Percentiles rank a stretch among this genome's conserved stretches.
Evolutionary conservation across 2,329 filamentous ascomycete genomes (phyloP).

Genomic region (Thielaviopsis euricoi): DNA sequence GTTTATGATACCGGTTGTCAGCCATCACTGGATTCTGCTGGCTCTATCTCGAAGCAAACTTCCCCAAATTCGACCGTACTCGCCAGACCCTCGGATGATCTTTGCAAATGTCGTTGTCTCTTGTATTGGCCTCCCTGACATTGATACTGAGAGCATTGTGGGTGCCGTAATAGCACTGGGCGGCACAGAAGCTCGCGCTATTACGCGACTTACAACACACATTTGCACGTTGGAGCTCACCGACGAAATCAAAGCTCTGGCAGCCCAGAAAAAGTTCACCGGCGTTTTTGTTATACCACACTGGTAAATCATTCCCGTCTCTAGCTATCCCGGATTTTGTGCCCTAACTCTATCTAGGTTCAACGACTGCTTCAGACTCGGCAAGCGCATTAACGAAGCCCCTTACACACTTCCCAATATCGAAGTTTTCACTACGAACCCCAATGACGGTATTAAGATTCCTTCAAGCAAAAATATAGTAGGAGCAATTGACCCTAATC

Average conservation of each 20-base stretch:
- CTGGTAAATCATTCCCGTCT: constrained; percentile 40
- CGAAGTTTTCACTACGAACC: constrained; percentile 51
- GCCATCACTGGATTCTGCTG: constrained; percentile 59
- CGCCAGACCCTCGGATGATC: constrained; percentile 79
- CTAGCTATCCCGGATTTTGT: background rate
- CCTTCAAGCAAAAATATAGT: constrained; percentile 43
- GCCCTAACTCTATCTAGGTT: constrained; percentile 42
- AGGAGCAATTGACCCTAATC: constrained; percentile 43
- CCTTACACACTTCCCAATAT: constrained; percentile 79
- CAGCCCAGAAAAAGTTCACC: constrained; percentile 46
- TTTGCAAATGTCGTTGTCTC: constrained; percentile 72
- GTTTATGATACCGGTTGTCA: constrained; percentile 69
- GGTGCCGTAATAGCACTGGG: constrained; percentile 82
- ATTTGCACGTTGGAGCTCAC: constrained; percentile 68
- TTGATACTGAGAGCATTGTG: constrained; percentile 81
- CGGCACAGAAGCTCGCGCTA: constrained; percentile 56
- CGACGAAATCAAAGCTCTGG: constrained; percentile 51
- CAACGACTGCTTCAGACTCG: constrained; percentile 86
- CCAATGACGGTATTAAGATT: constrained; percentile 39
- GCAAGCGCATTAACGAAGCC: constrained; percentile 73
- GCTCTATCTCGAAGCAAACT: constrained; percentile 55
- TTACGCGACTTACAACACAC: constrained; percentile 68
- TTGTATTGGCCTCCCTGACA: constrained; percentile 68
- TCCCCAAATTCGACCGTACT: constrained; percentile 68
- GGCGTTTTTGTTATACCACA: constrained; percentile 83